Percentiles rank a stretch among this genome's conserved stretches.
Conservation (phyloP, 345 rosid species). For the Hypericum androsaemum region DNA sequence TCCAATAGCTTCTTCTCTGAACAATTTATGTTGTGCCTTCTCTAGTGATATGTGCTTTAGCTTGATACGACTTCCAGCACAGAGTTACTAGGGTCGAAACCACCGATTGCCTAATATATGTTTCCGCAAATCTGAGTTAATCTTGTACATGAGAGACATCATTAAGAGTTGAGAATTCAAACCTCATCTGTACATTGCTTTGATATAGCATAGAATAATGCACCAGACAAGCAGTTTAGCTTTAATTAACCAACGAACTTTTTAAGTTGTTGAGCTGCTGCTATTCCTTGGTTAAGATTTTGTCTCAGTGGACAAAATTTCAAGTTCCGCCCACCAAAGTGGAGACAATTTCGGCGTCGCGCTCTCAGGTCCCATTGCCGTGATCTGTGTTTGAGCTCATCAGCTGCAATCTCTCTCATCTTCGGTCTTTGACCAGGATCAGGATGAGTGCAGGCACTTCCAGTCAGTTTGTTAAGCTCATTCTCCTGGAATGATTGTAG, state of each 20-base stretch:
- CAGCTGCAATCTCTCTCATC: constrained; percentile 47
- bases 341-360: constrained; percentile 74
- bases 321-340: constrained; percentile 97
- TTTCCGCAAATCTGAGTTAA: no score
- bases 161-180: no score
- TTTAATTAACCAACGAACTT: neutral
- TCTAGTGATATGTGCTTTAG: no score
- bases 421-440: constrained; percentile 44
- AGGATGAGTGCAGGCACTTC: constrained; percentile 56
- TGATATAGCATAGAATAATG: no score
- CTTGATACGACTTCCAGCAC: no score
- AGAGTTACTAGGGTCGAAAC: no score
- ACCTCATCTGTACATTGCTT: no score
- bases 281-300: neutral
- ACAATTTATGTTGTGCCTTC: no score
- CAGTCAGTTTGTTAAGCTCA: constrained; percentile 37
- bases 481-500: constrained; percentile 47
- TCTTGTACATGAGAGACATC: no score
- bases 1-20: no score
- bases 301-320: constrained; percentile 51
- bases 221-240: no score
- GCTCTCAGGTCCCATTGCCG: constrained; percentile 53
- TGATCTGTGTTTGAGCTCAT: constrained; percentile 60
- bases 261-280: neutral
- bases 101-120: no score